Base-by-base conservation (phyloP, 768 basidiomycete species). In the Podaxis sp. region DNA sequence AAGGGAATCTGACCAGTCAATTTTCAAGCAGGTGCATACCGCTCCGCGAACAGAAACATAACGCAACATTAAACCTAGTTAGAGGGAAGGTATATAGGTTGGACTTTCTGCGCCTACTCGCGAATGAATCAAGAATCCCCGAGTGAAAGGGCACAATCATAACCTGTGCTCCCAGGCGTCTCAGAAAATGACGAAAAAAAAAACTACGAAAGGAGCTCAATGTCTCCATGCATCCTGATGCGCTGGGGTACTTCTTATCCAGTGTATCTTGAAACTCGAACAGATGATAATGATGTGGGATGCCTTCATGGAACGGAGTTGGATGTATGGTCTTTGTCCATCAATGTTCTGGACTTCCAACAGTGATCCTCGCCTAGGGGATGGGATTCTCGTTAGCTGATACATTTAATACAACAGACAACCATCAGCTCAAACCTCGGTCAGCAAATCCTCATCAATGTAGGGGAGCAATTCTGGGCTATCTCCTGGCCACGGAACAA, bases 401-500 rank as follows among this genome's bases (percentile, higher is more conserved):
- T n/a, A 28, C 2, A 13, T n/a, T 61, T 11, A 21, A 25, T 35
- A 13, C 13, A 11, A 13, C 27, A 10, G 35, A 11, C 32, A 36
- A 23, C 44, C 14, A 38, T 37, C 44, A 37, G 9, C 52, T 65
- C 71, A 46, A 56, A 85, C 89, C 78, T 85, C 78, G 7, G 70
- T 64, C 25, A 91, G 67, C 16, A 90, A 66, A 69, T 90, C 89
- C 13, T 71, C 69, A 27, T 84, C 82, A 23, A 91, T 82, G 13
- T 80, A 77, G 1, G 90, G 90, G 32, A 91, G 72, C 7, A 73
- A 74, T 70, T 92, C 90, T 16, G 73, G 68, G 5, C 69, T 62
- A 40, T 87, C 85, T 4, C 82, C 84, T 25, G 79, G 73, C 70
- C 74, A 78, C 0, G 90, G 86, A 0, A 82, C 68, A 11, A 91